Base-by-base conservation (phyloP, 768 basidiomycete species). In the Lactarius tabidus region DNA sequence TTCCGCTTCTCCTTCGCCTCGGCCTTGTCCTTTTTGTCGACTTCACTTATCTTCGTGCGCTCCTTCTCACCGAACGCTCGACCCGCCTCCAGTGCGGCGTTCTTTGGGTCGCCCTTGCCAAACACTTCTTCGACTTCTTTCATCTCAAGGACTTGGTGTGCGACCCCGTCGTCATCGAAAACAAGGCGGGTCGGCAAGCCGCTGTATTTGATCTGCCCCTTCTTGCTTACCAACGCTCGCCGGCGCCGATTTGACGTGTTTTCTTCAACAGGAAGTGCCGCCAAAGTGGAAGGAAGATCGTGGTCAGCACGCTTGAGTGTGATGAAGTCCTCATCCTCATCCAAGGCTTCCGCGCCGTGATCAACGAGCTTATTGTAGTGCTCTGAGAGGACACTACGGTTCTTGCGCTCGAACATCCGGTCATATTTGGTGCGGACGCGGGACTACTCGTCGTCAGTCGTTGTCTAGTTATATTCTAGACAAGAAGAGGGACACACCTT, bases 341-440 rank as follows among this genome's bases (percentile, higher is more conserved):
- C 79, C 33, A 72, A 71, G 14, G 72, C 77, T 15, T 75, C 79
- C 10, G 76, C 78, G 48, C 79, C 79, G 69, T 88, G 88, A 66
- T 92, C 90, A 65, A 98, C 80, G 43, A 99, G 86, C 72, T 92
- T 93, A 63, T 80, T 82, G 78, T 97, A 98, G 75, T 97, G 95
- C 65, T 87, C 85, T 0, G 95, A 93, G 36, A 98, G 82, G 57
- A 98, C 88, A 68, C 87, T 89, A 74, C 97, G 95, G 74, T 97
- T 98, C 75, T 93, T 96, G 63, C 95, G 86, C 72, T 91, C 90
- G 74, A 98, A 98, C 95, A 99, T 98, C 59, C 93, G 86, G 75
- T 98, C 96, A 75, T 98, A 97, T 77, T 96, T 98, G 3, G 96
- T 98, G 58, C 91, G 85, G 0, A 90, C 87, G 51, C 76, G 78